phyloP scores from a whole-genome alignment of 2,329 filamentous ascomycete genomes.

The Proliferodiscus dingleyae region DNA sequence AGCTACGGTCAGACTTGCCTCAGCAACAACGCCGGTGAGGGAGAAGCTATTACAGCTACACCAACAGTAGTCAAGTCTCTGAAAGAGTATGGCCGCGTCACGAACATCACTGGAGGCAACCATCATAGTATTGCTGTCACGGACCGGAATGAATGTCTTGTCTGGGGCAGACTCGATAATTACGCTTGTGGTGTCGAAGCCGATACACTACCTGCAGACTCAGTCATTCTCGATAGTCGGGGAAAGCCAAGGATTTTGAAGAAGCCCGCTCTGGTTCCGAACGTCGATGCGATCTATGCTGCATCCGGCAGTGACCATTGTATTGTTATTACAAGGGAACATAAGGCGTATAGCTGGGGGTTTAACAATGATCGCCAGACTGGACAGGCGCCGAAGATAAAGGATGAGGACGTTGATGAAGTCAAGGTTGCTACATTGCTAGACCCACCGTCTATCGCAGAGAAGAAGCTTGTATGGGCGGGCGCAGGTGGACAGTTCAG shows the following conservation, averaged over 20 bases:
- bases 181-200: conserved; percentile 53
- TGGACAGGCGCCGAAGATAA: conserved; percentile 50
- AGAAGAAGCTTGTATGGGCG: neutral
- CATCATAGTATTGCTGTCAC: conserved; percentile 71
- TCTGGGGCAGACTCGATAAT: conserved; percentile 55
- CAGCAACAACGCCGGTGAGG: conserved; percentile 52
- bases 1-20: conserved; percentile 79
- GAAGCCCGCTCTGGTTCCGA: conserved; percentile 53
- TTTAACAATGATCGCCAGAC: conserved; percentile 78
- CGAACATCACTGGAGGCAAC: conserved; percentile 63
- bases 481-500: neutral
- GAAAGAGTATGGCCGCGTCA: conserved; percentile 53
- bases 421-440: neutral
- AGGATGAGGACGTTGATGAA: neutral
- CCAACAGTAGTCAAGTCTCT: conserved; percentile 65
- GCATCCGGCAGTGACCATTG: conserved; percentile 67
- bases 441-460: neutral
- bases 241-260: conserved; percentile 67
- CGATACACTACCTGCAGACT: conserved; percentile 50
- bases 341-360: conserved; percentile 68
- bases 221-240: conserved; percentile 59
- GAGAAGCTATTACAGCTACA: conserved; percentile 65
- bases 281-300: conserved; percentile 52
- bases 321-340: conserved; percentile 60
- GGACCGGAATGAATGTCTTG: conserved; percentile 50